Evolutionary conservation across 2,329 filamentous ascomycete species (phyloP).

Genomic region (Beauveria sp.): DNA sequence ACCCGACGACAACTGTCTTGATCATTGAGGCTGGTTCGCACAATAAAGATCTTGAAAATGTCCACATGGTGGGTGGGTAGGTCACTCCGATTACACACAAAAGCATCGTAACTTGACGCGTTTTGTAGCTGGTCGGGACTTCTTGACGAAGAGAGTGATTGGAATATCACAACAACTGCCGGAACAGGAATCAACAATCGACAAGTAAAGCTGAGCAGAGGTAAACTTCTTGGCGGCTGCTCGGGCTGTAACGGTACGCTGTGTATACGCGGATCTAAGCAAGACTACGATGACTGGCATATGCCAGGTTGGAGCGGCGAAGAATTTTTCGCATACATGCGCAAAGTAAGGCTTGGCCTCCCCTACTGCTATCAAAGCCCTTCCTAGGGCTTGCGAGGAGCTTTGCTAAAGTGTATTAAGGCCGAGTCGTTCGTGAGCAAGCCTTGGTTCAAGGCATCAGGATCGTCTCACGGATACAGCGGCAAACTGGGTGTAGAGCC

Average conservation of each 20-base stretch:
- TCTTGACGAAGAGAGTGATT: constrained; percentile 41
- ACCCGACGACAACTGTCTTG: constrained; percentile 22
- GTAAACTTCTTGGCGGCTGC: constrained; percentile 41
- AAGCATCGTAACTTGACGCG: background rate
- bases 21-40: constrained; percentile 32
- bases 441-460: constrained; percentile 45
- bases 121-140: constrained; percentile 32
- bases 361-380: background rate
- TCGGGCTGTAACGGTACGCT: constrained; percentile 43
- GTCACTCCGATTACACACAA: constrained; percentile 8
- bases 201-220: constrained; percentile 39
- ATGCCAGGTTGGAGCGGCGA: constrained; percentile 48
- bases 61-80: constrained; percentile 43
- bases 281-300: constrained; percentile 47
- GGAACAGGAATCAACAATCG: constrained; percentile 31
- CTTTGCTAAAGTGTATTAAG: constrained; percentile 18
- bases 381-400: background rate
- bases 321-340: constrained; percentile 49
- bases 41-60: constrained; percentile 37
- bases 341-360: constrained; percentile 32
- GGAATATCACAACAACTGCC: constrained; percentile 39
- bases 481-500: constrained; percentile 50
- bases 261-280: constrained; percentile 39
- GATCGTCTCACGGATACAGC: constrained; percentile 39
- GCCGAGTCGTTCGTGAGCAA: constrained; percentile 52